Evolutionary conservation across 805 yeast species (phyloP), one percentile per base, ranked within the genome.

Genomic region (Nakazawaea sp.): DNA sequence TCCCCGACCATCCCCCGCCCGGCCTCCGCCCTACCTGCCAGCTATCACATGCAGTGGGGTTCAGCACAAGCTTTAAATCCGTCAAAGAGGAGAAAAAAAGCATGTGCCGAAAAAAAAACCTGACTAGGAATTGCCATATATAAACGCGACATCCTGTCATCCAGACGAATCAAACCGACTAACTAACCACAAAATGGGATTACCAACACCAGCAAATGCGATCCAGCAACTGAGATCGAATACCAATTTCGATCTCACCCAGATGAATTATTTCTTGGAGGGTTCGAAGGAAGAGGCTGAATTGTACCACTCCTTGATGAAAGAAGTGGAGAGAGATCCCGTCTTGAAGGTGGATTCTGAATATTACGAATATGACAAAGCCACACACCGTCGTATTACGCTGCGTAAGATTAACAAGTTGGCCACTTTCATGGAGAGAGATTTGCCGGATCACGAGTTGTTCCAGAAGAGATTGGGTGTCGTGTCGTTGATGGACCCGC

Each of bases 401-500:
- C 84, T 79, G 6, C 49, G 56, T 27, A 81, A 77, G 53, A 80
- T 82, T 43, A 72, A 69, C 38, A 67, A 85, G 45, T 53, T 82
- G 48, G 61, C 85, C 5, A 59, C 66, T 27, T 82, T 79, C 53
- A 68, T 80, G 57, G 90, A 59, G 32, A 42, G 33, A 16, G 66
- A 61, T 43, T 52, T 52, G 25, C 64, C 66, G 9, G 40, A 55
- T 42, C 58, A 59, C 35, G 64, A 66, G 18, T 60, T 56, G 27
- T 79, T 80, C 54, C 74, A 73, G 53, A 68, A 72, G 47, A 64
- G 89, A 50, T 61, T 81, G 43, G 69, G 77, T 23, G 46, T 79
- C 40, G 57, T 80, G 21, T 76, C 78, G 13, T 64, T 79, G 30
- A 69, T 79, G 44, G 97, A 90, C 57, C 94, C 95, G 13, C 80